Percentiles rank a stretch among this genome's conserved stretches.
Evolutionary conservation across 495 filamentous ascomycete species (phyloP).

Genomic region (Hypoxylon perforatum): DNA sequence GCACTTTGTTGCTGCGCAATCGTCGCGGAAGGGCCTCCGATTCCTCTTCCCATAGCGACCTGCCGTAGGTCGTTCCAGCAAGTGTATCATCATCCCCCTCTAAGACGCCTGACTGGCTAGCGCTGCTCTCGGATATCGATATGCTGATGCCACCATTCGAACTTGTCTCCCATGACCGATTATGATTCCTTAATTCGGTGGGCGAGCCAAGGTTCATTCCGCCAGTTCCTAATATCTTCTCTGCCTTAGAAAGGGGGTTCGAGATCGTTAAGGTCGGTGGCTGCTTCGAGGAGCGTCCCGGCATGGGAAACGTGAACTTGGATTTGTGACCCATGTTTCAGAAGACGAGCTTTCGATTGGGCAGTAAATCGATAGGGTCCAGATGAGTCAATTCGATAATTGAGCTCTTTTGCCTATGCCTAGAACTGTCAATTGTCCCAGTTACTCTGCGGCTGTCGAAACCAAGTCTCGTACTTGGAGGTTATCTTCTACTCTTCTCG

Average conservation of each 20-base stretch:
- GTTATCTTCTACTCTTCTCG: constrained; percentile 14
- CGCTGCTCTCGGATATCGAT: constrained; percentile 59
- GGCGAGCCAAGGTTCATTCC: constrained; percentile 45
- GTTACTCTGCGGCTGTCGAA: not conserved
- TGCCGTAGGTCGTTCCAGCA: constrained; percentile 32
- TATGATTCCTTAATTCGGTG: constrained; percentile 33
- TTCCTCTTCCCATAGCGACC: constrained; percentile 56
- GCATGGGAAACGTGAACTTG: constrained; percentile 64
- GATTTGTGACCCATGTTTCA: constrained; percentile 60
- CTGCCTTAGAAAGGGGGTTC: constrained; percentile 54
- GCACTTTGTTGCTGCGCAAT: constrained; percentile 26
- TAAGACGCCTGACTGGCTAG: constrained; percentile 37
- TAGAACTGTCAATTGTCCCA: not conserved
- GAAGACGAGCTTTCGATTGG: constrained; percentile 2
- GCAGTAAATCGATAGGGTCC: not conserved
- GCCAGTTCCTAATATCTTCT: constrained; percentile 57
- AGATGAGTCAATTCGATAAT: not conserved
- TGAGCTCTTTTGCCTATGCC: constrained; percentile 9
- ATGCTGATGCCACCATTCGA: constrained; percentile 62
- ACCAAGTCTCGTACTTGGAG: constrained; percentile 2
- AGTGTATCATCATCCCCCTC: constrained; percentile 29
- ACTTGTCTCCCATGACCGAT: constrained; percentile 55
- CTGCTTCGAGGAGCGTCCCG: constrained; percentile 57
- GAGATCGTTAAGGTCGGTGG: constrained; percentile 31
- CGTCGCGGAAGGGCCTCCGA: constrained; percentile 58